These are phyloP conservation scores for Venturia aucupariae DNA, from an alignment of 2,329 filamentous ascomycete species.

Conservation along the genomic window DNA sequence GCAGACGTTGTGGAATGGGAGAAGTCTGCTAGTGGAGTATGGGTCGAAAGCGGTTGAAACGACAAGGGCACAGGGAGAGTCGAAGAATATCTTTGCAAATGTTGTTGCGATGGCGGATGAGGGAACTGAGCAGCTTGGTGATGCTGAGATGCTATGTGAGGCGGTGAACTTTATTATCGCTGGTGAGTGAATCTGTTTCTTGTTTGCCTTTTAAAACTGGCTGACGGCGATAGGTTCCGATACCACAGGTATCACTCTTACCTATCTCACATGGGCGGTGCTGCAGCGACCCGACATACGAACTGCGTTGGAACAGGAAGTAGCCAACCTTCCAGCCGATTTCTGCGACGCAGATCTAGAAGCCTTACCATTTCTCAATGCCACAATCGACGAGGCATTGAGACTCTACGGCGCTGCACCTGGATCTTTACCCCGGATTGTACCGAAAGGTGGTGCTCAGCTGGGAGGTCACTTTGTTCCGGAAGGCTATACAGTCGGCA, in stretches of 20 bases:
- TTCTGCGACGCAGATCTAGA: background rate
- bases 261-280: conserved; percentile 27
- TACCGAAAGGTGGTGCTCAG: background rate
- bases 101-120: conserved; percentile 25
- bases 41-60: conserved; percentile 24
- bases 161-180: conserved; percentile 27
- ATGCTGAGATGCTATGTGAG: conserved; percentile 26
- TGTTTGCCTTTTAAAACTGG: too few relatives aligned
- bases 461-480: conserved; percentile 7
- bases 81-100: conserved; percentile 27
- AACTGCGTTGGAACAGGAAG: background rate
- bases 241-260: conserved; percentile 26
- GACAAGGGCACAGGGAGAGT: conserved; percentile 22
- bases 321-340: background rate
- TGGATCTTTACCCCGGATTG: background rate
- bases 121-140: conserved; percentile 23
- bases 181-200: conserved; percentile 14
- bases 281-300: conserved; percentile 17
- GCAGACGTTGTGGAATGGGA: conserved; percentile 28
- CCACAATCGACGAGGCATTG: conserved; percentile 5
- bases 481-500: conserved; percentile 2
- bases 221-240: conserved; percentile 18
- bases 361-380: background rate
- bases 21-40: conserved; percentile 24
- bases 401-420: background rate